Evolutionary conservation across 345 rosid species (phyloP), one percentile per base, ranked within the genome.

Genomic region (Bruguiera parviflora): DNA sequence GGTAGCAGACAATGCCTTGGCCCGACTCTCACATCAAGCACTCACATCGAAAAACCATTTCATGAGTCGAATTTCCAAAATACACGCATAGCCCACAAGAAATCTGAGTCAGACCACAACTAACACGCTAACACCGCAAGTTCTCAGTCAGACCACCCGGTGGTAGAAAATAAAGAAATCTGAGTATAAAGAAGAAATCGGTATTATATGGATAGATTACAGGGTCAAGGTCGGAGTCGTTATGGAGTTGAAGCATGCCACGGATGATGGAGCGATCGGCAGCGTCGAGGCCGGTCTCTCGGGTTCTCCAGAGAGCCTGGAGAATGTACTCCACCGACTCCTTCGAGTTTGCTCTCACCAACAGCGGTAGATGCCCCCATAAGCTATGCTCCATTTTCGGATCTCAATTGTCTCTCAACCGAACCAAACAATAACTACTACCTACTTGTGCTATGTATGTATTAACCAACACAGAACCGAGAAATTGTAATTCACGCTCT

Each of bases 191-290:
- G 33, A 15, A 61, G 39, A 21, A 62, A n/a, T n/a, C 25, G n/a
- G 24, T 56, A 56, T 24, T 24, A 5, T 43, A 43, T 2, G 49
- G 49, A 32, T 16, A 57, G 61, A 8, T 43, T 64, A 86, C 93
- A 1, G 93, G 93, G 77, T 88, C 90, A 75, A 88, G 89, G 61
- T 83, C 87, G 75, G 87, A 24, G 32, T 84, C 87, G 75, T 80
- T 75, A 32, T 83, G 84, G 69, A 86, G 86, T 68, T 81, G 86
- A 37, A 88, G 90, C 79, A 83, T 75, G 62, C 81, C 73, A 70
- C 76, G 51, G 82, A 88, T 73, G 76, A 83, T 64, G 51, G 33
- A 81, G 47, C 90, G 90, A 71, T 66, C 87, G 65, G 82, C 84
- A 57, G 85, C 67, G 53, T 80, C 87, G 52, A 88, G 86, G 52